Evolutionary conservation across 192 early-diverging fungal species (phyloP), one percentile per base, ranked within the genome.

Genomic region (Mortierella alpina): DNA sequence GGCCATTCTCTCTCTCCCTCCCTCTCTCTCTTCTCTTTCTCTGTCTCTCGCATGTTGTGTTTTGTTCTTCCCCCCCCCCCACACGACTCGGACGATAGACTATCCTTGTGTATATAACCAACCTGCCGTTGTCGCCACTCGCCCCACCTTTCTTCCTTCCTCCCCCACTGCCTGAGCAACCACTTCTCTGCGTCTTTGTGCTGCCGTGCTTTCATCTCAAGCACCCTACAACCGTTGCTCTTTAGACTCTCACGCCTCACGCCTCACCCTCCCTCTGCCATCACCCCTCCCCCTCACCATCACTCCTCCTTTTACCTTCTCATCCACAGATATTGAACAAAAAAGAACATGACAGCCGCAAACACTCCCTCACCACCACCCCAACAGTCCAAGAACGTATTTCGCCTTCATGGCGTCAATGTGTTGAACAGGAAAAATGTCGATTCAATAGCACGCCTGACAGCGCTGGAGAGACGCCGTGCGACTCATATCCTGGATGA

Each of bases 341-440:
- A 40, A 15, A 31, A 17, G 17, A 56, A 53, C 12, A 63, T 57
- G 52, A 64, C 61, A 39, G 45, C 70, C 10, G 18, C 62, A 10
- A 55, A 18, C 40, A 12, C 60, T 2, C 7, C 69, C 45, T 39
- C 77, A 51, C 15, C 46, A 14, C 47, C 57, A 22, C 20, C 68
- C 0, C 68, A 5, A 49, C 58, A 60, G 1, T 42, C 70, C 55
- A 80, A 80, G 31, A 80, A 80, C 18, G 70, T 80, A 2, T 80
- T 80, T 53, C 77, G 70, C 1, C 46, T 80, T 13, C 77, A 80
- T 55, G 77, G 77, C 2, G 70, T 80, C 47, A 80, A 80, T 50
- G 70, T 80, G 4, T 65, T 80, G 20, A 80, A 80, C 55, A 48
- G 77, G n/a, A 80, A 80, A 45, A 80, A 80, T 18, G 66, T 80